phyloP scores from a whole-genome alignment of 2,329 filamentous ascomycete species.

The Sordariomycetes sp. region DNA sequence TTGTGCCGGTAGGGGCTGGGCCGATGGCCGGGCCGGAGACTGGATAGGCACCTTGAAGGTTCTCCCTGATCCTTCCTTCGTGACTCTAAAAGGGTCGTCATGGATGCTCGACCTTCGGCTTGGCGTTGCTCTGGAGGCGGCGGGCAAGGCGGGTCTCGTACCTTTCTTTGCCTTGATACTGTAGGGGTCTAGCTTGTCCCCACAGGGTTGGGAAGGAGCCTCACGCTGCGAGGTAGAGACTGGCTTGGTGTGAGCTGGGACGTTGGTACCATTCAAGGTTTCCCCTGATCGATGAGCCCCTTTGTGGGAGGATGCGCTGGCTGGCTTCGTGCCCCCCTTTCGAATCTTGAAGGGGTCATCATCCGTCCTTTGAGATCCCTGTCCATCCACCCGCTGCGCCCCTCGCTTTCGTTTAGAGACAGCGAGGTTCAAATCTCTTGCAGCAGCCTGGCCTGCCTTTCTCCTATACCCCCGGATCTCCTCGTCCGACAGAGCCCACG shows the following conservation, averaged over 20 bases:
- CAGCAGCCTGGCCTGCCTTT: slow-evolving; percentile 26
- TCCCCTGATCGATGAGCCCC: not conserved
- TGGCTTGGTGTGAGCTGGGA: not conserved
- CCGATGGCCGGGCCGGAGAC: not conserved
- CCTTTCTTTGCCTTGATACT: not conserved
- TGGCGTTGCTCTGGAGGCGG: not conserved
- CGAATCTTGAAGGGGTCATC: slow-evolving; percentile 10
- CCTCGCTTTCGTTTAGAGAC: slow-evolving; percentile 8
- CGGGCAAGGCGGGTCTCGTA: not conserved
- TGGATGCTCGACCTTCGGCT: not conserved
- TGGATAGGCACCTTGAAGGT: not conserved
- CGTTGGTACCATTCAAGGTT: not conserved
- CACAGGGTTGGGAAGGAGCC: not conserved
- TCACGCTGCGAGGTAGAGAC: not conserved
- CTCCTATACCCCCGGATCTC: slow-evolving; percentile 39
- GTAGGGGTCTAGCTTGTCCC: not conserved
- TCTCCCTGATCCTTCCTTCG: not conserved
- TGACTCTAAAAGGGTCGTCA: not conserved
- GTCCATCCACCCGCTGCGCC: slow-evolving; percentile 7
- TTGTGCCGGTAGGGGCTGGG: not conserved
- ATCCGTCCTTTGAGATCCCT: slow-evolving; percentile 6
- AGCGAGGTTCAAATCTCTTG: slow-evolving; percentile 5
- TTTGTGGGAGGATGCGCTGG: not conserved
- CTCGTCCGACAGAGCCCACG: slow-evolving; percentile 42
- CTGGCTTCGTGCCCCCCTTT: not conserved